phyloP scores from a whole-genome alignment of 2,329 filamentous ascomycete species.

The Hypoxylon sp. region DNA sequence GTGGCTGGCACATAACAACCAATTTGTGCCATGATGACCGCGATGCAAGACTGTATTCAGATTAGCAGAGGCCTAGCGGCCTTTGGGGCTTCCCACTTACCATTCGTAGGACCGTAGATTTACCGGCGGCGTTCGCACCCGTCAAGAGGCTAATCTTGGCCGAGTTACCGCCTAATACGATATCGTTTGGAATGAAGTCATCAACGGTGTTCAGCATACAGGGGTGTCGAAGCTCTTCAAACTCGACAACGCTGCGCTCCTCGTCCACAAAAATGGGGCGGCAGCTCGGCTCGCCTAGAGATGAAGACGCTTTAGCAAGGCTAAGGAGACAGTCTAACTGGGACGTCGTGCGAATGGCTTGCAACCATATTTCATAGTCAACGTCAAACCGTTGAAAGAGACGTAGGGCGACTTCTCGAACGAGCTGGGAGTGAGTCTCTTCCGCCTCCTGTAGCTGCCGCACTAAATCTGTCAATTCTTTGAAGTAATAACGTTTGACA shows the following conservation, averaged over 20 bases:
- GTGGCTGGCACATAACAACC: conserved; percentile 91
- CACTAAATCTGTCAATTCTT: conserved; percentile 84
- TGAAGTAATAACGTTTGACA: conserved; percentile 95
- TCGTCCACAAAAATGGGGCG: conserved; percentile 89
- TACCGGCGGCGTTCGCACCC: conserved; percentile 96
- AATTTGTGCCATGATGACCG: conserved; percentile 97
- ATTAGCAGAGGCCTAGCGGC: conserved; percentile 47
- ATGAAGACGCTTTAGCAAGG: conserved; percentile 87
- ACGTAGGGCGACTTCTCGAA: conserved; percentile 85
- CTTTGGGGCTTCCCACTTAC: conserved; percentile 62
- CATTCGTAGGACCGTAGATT: conserved; percentile 97
- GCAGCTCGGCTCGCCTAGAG: conserved; percentile 88
- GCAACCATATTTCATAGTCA: conserved; percentile 87
- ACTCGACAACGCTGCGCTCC: conserved; percentile 89
- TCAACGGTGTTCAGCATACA: conserved; percentile 91
- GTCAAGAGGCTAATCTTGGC: conserved; percentile 93
- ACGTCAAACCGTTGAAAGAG: conserved; percentile 92
- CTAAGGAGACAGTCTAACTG: conserved; percentile 97
- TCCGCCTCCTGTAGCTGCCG: conserved; percentile 93
- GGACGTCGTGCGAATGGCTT: conserved; percentile 89
- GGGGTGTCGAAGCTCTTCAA: conserved; percentile 92
- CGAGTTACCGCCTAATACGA: conserved; percentile 84
- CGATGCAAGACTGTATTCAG: conserved; percentile 81
- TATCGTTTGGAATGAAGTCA: conserved; percentile 97
- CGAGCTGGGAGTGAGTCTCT: conserved; percentile 91